Evolutionary conservation across 116 monocot genomes (phyloP).

Genomic region (Trichopus zeylanicus): DNA sequence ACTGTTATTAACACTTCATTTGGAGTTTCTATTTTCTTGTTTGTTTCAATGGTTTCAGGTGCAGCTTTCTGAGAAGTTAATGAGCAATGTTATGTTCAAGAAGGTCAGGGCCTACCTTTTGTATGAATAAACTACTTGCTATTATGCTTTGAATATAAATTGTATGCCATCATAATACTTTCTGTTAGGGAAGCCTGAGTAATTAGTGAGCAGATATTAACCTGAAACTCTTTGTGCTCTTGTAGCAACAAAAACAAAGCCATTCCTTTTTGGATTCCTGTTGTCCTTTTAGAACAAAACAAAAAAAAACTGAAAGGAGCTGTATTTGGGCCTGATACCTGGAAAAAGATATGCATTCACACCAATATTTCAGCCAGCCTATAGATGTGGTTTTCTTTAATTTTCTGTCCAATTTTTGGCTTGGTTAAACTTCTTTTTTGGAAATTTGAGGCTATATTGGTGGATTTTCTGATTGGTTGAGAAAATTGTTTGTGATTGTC

Average conservation of each 20-base stretch:
- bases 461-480: not conserved
- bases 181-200: not conserved
- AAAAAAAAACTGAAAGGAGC: not conserved
- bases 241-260: not conserved
- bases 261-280: not conserved
- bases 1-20: not conserved
- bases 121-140: not conserved
- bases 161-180: not conserved
- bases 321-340: not conserved
- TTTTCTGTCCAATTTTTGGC: not conserved
- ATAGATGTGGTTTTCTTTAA: not conserved
- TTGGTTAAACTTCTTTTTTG: not conserved
- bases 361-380: not conserved
- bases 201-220: too few species aligned
- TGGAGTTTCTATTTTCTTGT: not conserved
- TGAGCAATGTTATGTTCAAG: constrained; percentile 91
- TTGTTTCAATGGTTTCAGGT: constrained; percentile 41
- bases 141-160: not conserved
- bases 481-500: not conserved
- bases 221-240: too few species aligned
- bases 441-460: not conserved
- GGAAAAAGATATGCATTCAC: not conserved
- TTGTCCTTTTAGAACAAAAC: not conserved
- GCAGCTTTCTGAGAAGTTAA: constrained; percentile 92
- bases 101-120: constrained; percentile 32